phyloP scores from a whole-genome alignment of 345 rosid species.

The Pugionium cornutum region DNA sequence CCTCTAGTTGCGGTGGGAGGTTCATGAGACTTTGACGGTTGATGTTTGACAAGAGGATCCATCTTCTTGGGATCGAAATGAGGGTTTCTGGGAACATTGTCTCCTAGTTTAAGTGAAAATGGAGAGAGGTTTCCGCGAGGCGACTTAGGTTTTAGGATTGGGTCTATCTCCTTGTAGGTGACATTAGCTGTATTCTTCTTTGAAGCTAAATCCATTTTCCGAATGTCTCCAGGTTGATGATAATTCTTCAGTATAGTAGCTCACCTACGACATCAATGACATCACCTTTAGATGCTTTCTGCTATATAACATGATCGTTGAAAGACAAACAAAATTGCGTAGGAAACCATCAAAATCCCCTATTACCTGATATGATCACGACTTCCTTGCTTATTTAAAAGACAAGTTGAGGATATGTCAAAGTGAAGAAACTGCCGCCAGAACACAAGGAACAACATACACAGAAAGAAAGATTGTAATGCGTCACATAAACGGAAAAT shows the following conservation, averaged over 20 bases:
- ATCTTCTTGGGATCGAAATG: neutral
- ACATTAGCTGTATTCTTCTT: neutral
- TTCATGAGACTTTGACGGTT: neutral
- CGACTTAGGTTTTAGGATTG: neutral
- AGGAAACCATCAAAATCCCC: neutral
- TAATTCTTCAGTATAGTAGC: neutral
- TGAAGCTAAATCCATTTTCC: neutral
- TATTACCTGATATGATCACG: neutral
- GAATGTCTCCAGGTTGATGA: neutral
- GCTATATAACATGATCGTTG: neutral
- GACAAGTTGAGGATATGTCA: neutral
- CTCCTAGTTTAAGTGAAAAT: neutral
- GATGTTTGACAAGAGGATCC: neutral
- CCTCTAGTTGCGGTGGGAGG: neutral
- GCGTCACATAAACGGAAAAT: no score
- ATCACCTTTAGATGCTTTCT: neutral
- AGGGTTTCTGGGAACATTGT: neutral
- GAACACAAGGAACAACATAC: neutral
- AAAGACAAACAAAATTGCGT: neutral
- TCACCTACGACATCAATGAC: neutral
- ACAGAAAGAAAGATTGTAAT: neutral
- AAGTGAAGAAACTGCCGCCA: neutral
- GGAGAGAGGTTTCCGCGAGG: neutral
- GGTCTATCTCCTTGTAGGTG: neutral
- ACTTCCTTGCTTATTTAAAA: no score